A percentile compares a stretch with the other conserved stretches of the same genome.
phyloP scores from a whole-genome alignment of 257 asterid species.

The Jasminum sambac region DNA sequence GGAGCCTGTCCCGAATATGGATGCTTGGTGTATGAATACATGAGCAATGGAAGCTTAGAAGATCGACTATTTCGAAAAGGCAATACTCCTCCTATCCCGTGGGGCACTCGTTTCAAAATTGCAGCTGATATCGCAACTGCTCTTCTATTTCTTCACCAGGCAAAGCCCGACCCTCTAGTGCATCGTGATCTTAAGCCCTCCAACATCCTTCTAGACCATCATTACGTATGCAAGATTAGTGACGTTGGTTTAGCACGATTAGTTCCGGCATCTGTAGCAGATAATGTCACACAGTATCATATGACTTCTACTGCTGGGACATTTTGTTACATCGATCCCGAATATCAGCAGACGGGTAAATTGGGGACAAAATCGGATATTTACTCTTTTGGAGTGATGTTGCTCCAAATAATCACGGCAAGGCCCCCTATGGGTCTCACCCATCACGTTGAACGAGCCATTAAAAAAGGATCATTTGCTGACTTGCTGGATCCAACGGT shows the following conservation, averaged over 20 bases:
- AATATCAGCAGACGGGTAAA: constrained; percentile 77
- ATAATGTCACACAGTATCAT: constrained; percentile 63
- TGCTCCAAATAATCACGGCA: constrained; percentile 75
- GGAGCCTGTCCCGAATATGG: constrained; percentile 90
- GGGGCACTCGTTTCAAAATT: constrained; percentile 67
- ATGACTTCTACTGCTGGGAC: constrained; percentile 91
- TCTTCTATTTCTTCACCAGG: constrained; percentile 76
- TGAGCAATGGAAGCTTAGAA: constrained; percentile 77
- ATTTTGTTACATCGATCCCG: constrained; percentile 80
- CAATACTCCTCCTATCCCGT: constrained; percentile 71
- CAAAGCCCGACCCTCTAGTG: constrained; percentile 81
- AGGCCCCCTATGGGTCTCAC: constrained; percentile 85
- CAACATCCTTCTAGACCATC: constrained; percentile 63
- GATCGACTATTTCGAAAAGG: constrained; percentile 70
- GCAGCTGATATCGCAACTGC: constrained; percentile 75
- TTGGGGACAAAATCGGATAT: constrained; percentile 73
- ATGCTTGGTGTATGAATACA: constrained; percentile 78
- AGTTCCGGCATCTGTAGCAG: constrained; percentile 70
- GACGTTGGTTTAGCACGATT: constrained; percentile 80
- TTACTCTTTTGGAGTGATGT: constrained; percentile 65
- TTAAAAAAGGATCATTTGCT: constrained; percentile 47
- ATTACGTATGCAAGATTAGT: constrained; percentile 72
- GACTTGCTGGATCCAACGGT: constrained; percentile 71
- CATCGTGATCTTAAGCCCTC: constrained; percentile 86
- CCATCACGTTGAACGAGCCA: constrained; percentile 61